Evolutionary conservation across 208 protist species (phyloP), one percentile per base, ranked within the genome.

Genomic region (Naegleria fowleri): DNA sequence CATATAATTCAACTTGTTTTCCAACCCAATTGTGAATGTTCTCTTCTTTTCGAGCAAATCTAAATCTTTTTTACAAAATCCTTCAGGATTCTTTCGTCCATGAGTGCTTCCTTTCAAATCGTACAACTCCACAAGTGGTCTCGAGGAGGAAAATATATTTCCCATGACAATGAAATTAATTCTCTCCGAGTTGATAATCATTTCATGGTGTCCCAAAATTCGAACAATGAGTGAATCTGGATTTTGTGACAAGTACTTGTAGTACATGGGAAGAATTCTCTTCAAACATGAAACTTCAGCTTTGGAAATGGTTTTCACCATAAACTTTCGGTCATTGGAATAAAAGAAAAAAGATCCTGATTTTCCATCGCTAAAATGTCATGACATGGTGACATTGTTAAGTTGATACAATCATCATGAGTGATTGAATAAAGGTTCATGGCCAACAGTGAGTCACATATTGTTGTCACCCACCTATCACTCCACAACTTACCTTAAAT

Each of bases 101-200:
- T 55, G 13, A 36, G 48, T 91, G 0, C 25, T 40, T n/a, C 89
- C 89, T 40, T 91, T 91, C 11, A 91, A 41, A 67, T 91, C 89
- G 67, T 83, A 91, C 6, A 91, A 39, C 25, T 83, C 89, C 0
- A 83, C 0, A 7, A 83, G 5, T 11, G 13, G 5, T 19, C 13
- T 52, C 5, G 9, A 48, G 29, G 39, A 33, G 3, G 16, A n/a
- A 25, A 88, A 88, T 19, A 88, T 19, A 55, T 58, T 88, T 38
- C 41, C 13, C 41, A 58, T 88, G 0, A 88, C 43, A 48, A 88
- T 58, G 22, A 39, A 88, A 22, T 39, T 39, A 25, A 58, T 22
- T 1, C 29, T 4, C 22, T 67, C 55, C 11, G 51, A 58, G 38
- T 84, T 33, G 33, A 41, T 40, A 2, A 41, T 36, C 38, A 84